Base-by-base conservation (phyloP, 768 basidiomycete species). In the Trametes cubensis region DNA sequence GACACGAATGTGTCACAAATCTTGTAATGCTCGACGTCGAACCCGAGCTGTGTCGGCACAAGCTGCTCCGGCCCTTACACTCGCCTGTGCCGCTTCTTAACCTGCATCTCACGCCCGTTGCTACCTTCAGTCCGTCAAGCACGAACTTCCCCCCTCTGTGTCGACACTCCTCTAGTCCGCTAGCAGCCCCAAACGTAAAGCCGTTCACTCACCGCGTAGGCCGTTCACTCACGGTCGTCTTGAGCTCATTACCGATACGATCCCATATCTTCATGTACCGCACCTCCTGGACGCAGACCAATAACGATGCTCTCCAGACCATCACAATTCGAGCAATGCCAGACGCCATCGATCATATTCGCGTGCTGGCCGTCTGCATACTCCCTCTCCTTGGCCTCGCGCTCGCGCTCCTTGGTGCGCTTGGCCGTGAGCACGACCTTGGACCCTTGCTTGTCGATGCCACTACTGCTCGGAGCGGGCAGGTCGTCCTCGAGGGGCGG, bases 1-100 rank as follows among this genome's bases (percentile, higher is more conserved):
- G 96, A 99, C 47, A 97, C 84, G 76, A 98, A 98, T 0, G 96
- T 94, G 72, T 99, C 97, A 25, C 94, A 85, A 80, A 98, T 88
- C 76, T 89, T 92, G 71, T 92, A 88, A 69, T 92, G 90, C 59
- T 98, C 97, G 50, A 95, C 89, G 68, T 99, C 97, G 69, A 98
- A 88, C 73, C 98, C 97, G 54, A 99, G 79, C n/a, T 97, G 86
- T 42, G 98, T 89, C 3, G 97, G 97, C 4, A 98, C 89, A 26
- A 99, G 88, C 67, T 86, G 82, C 70, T 99, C 97, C 14, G 84
- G 81, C 89, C 89, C 70, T 91, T 88, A 52, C 88, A 78, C 69
- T 78, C 83, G 21, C 82, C 81, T 14, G 76, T 74, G 71, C n/a
- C 85, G 86, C 70, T 78, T 80, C 66, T 80, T 76, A 67, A 78